Percentiles rank a stretch among this genome's conserved stretches.
Evolutionary conservation across 2,329 filamentous ascomycete genomes (phyloP).

Genomic region (Eutypella sp.): DNA sequence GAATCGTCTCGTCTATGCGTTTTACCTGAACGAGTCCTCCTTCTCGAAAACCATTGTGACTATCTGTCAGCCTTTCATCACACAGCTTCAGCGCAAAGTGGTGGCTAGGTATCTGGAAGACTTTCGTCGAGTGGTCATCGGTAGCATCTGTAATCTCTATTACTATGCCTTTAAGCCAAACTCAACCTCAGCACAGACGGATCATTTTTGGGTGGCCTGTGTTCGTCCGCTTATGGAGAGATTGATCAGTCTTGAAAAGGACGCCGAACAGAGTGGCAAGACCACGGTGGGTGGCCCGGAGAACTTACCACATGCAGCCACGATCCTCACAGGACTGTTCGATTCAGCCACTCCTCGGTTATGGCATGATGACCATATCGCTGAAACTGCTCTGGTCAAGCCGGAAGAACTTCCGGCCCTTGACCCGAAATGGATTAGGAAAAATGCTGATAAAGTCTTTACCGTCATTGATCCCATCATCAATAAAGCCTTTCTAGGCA

Average conservation of each 20-base stretch:
- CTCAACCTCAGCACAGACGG: slow-evolving; percentile 59
- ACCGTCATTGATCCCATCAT: slow-evolving; percentile 55
- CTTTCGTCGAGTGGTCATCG: slow-evolving; percentile 53
- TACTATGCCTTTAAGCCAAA: slow-evolving; percentile 79
- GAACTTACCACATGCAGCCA: slow-evolving; percentile 54
- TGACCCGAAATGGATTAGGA: slow-evolving; percentile 82
- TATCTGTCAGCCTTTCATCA: slow-evolving; percentile 63
- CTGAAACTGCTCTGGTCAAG: slow-evolving; percentile 52
- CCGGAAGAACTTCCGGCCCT: slow-evolving; percentile 77
- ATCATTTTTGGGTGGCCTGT: slow-evolving; percentile 73
- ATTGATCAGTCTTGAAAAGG: slow-evolving; percentile 38
- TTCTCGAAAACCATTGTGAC: slow-evolving; percentile 50
- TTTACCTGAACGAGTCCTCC: slow-evolving; percentile 57
- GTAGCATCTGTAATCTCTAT: slow-evolving; percentile 72
- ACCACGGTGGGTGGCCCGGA: slow-evolving; percentile 34
- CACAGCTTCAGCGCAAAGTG: slow-evolving; percentile 63
- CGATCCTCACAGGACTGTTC: slow-evolving; percentile 70
- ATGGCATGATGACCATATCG: slow-evolving; percentile 72
- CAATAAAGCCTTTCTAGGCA: slow-evolving; percentile 54
- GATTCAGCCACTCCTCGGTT: slow-evolving; percentile 52
- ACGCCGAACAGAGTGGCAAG: slow-evolving; percentile 26
- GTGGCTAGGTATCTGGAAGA: slow-evolving; percentile 52
- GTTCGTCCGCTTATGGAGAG: slow-evolving; percentile 60
- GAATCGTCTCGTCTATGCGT: slow-evolving; percentile 75
- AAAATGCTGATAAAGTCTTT: slow-evolving; percentile 62